Evolutionary conservation across 2,329 filamentous ascomycete genomes (phyloP), one percentile per base, ranked within the genome.

Genomic region (Lachnellula subtilissima): DNA sequence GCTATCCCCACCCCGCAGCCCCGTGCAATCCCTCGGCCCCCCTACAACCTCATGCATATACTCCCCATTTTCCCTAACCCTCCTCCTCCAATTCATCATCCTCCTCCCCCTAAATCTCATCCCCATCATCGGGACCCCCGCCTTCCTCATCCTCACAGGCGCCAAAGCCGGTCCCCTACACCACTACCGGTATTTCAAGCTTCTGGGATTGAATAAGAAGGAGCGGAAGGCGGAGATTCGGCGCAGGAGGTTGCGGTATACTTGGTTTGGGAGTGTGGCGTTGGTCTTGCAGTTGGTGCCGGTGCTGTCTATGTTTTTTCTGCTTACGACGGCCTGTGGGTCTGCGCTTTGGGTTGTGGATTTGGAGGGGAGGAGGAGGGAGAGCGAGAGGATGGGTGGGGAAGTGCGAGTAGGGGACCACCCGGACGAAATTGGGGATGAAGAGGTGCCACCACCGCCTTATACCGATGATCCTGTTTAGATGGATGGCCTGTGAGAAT

Each of bases 291-390:
- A 97, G 73, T 80, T 97, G n/a, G 79, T 97, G 8, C 94, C 94
- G 1, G 80, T 93, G 12, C 73, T 97, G 49, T 95, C 89, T n/a
- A 95, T 99, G 79, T 85, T 97, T 69, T 97, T 97, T 71, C 78
- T 97, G 40, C 75, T 99, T 62, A 97, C 93, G 0, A 91, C 89
- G 3, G 88, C 92, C 1, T 84, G 85, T 19, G 94, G 93, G 2
- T 87, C 89, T 45, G 93, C 91, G 1, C 75, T 97, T 37, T 97
- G 93, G 92, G 89, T 85, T 2, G 86, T 86, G 2, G 84, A 87
- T 61, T 74, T 97, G 50, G 92, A 97, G 72, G 77, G 83, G 53
- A 64, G 67, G 56, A 70, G 67, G 58, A 57, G 97, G 72, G 77
- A 83, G 53, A 63, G 68, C 54, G 70, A 67, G 58, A 57, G 49